Percentiles rank a stretch among this genome's conserved stretches.
Evolutionary conservation across 306 rosid genomes (phyloP).

Genomic region (Trifolium repens): DNA sequence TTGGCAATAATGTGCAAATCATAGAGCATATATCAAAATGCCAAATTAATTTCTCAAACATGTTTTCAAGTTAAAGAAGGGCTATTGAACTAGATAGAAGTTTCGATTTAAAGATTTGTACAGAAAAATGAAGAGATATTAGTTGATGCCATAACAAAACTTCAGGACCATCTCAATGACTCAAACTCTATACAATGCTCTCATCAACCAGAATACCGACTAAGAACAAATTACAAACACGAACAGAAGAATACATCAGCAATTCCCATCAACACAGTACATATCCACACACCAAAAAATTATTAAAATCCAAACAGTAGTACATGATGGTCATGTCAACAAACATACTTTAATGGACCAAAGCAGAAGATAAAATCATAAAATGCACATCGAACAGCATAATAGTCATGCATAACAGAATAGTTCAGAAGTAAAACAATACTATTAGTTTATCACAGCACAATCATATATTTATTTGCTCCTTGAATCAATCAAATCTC

Average conservation of each 20-base stretch:
- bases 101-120: slow-evolving; percentile 7
- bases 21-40: slow-evolving; percentile 12
- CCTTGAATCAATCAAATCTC: slow-evolving; percentile 13
- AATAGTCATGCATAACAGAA: not conserved
- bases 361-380: slow-evolving; percentile 18
- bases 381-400: slow-evolving; percentile 36
- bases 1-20: slow-evolving; percentile 3
- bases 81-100: slow-evolving; percentile 11
- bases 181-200: not conserved
- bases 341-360: not conserved
- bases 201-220: slow-evolving; percentile 8
- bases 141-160: slow-evolving; percentile 4
- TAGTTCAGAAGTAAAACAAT: slow-evolving; percentile 25
- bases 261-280: not conserved
- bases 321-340: not conserved
- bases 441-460: slow-evolving; percentile 1
- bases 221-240: slow-evolving; percentile 20
- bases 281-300: not conserved
- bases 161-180: slow-evolving; percentile 13
- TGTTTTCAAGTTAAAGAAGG: slow-evolving; percentile 28
- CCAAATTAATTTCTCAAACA: slow-evolving; percentile 15
- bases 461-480: slow-evolving; percentile 15
- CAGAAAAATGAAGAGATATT: slow-evolving; percentile 21
- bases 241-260: not conserved
- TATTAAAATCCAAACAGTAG: not conserved